Evolutionary conservation across 805 yeast genomes (phyloP), one percentile per base, ranked within the genome.

Genomic region (Pichia membranifaciens): DNA sequence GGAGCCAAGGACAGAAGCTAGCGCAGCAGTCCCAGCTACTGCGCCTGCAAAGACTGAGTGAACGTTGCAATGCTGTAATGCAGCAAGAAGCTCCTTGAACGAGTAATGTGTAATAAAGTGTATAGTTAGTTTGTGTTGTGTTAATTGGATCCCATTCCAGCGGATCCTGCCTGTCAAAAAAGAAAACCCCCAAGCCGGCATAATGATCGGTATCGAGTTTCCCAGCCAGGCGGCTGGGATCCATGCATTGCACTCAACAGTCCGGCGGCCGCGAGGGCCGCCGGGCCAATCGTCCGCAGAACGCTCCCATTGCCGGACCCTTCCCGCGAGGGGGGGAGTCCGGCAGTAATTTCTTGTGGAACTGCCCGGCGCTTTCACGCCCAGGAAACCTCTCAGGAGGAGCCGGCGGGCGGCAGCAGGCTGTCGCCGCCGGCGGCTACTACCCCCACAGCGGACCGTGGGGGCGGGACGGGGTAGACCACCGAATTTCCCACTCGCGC

Each of bases 401-500:
- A 61, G 48, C 52, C 44, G n/a, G n/a, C 29, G 47, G 18, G 17
- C 16, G 35, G 38, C 15, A 53, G 58, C 57, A 47, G 59, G 59
- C 49, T 9, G 64, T 44, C 51, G 55, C 64, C 17, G 45, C 21
- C 16, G 18, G 41, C 55, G 66, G 64, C 12, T 25, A 25, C 29
- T 25, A 25, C 10, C 29, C 10, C 29, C 29, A 7, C 10, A 25
- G 29, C n/a, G n/a, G n/a, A n/a, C n/a, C n/a, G n/a, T n/a, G 29
- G 10, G 10, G 29, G 8, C 17, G 35, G 42, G 28, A 55, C 60
- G 61, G 51, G 58, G 63, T 50, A 55, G 50, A 56, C 64, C 70
- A 66, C 70, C 70, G 70, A 66, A 66, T 66, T 66, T 66, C 70
- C 70, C 70, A 65, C 70, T 65, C 68, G 67, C 66, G 32, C n/a